Evolutionary conservation across 768 basidiomycete genomes (phyloP), one percentile per base, ranked within the genome.

Genomic region (Lactarius pseudohatsudake): DNA sequence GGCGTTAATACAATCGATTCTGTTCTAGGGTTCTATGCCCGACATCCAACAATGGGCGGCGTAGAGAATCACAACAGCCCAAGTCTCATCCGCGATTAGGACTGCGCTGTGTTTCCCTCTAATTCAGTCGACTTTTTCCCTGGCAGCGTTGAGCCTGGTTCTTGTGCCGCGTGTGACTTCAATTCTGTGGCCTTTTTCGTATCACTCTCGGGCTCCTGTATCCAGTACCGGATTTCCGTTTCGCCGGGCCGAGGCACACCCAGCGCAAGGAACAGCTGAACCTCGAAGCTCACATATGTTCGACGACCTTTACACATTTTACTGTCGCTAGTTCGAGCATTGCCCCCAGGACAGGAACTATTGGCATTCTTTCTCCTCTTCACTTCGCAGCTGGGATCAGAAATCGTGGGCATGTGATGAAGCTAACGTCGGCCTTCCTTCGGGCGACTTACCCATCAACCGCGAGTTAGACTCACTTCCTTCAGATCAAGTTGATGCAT

Each of bases 251-350:
- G 64, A 26, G 57, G 47, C 20, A 32, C 43, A 34, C 22, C 30
- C 62, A 66, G 54, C 62, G 22, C 57, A 50, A 69, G n/a, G 70
- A 68, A 11, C 69, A 70, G 36, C 57, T 43, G 36, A 68, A 69
- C 28, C 61, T 63, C 10, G 69, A 58, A 15, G 62, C 43, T 26
- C 70, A 71, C 43, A 69, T 69, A 59, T 68, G 68, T 36, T 71
- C 68, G 18, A 66, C 70, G 10, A 71, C 34, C 34, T 34, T 34
- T 10, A 10, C 34, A 34, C 34, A 10, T 66, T 32, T 69, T 40
- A 71, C 62, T 32, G 64, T 63, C 32, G 55, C 63, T 26, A 61
- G 62, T 50, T 47, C 62, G 18, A 62, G 28, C 38, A 34, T 57
- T 18, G 18, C 43, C 32, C 66, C 32, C 57, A 55, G 30, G 16